A percentile compares a stretch with the other conserved stretches of the same genome.
phyloP scores from a whole-genome alignment of 129 eudicot species.

The Apium graveolens region DNA sequence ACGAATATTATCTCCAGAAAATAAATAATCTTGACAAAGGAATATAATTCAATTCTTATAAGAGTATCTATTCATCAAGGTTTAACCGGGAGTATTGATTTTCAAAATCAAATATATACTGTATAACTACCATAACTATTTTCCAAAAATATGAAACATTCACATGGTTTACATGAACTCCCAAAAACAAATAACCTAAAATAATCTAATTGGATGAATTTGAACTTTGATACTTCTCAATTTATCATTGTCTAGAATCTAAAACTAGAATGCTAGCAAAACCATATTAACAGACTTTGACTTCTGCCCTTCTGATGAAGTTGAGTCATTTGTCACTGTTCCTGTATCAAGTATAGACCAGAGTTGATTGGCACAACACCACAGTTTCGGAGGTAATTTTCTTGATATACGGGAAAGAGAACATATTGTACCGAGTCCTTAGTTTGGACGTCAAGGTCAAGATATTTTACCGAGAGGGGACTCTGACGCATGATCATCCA shows the following conservation, averaged over 20 bases:
- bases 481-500: constrained; percentile 57
- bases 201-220: neutral
- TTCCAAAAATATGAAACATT: neutral
- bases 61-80: too few relatives aligned
- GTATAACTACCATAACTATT: too few relatives aligned
- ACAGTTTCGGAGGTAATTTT: neutral
- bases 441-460: neutral
- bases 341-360: neutral
- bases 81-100: too few relatives aligned
- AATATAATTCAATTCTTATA: too few relatives aligned
- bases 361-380: neutral
- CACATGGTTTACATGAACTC: neutral
- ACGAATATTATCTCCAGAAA: too few relatives aligned
- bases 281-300: neutral
- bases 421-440: neutral
- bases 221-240: neutral
- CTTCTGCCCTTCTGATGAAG: neutral
- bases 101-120: too few relatives aligned
- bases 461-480: constrained; percentile 85
- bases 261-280: neutral
- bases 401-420: neutral
- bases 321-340: neutral
- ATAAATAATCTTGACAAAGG: too few relatives aligned
- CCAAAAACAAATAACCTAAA: too few relatives aligned
- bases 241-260: neutral